Conservation (phyloP, 768 basidiomycete species). For the Sarcodon sp. region DNA sequence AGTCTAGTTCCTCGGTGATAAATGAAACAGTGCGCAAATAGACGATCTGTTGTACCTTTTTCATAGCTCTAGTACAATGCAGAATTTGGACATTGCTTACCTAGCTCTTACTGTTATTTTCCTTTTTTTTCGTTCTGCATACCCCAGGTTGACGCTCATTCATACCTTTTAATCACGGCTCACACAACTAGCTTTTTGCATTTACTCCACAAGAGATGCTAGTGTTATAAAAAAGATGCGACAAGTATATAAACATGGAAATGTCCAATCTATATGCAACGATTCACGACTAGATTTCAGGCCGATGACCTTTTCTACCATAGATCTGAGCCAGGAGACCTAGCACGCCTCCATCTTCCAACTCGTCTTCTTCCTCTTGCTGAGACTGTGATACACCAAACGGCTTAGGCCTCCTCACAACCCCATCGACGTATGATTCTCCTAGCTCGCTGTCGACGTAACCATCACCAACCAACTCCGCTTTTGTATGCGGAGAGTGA, state of each 20-base stretch:
- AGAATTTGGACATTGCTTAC: no score
- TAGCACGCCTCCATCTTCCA: conserved; percentile 76
- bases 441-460: conserved; percentile 52
- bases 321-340: conserved; percentile 85
- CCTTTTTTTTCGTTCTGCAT: no score
- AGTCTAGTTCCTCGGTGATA: background rate
- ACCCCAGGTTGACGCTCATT: no score
- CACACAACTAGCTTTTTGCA: no score
- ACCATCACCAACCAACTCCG: conserved; percentile 36
- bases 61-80: no score
- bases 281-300: background rate
- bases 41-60: no score
- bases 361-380: conserved; percentile 42
- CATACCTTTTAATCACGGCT: no score
- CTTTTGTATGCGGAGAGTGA: conserved; percentile 21
- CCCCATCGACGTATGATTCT: conserved; percentile 68
- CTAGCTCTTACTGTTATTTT: no score
- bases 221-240: background rate
- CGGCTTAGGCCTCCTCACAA: conserved; percentile 23
- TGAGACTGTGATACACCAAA: conserved; percentile 12
- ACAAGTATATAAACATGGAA: background rate
- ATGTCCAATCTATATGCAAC: background rate
- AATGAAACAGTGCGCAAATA: no score
- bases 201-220: no score
- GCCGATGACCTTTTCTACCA: conserved; percentile 27